Base-by-base conservation (phyloP, 2,329 filamentous ascomycete species). In the Botryotinia narcissicola region DNA sequence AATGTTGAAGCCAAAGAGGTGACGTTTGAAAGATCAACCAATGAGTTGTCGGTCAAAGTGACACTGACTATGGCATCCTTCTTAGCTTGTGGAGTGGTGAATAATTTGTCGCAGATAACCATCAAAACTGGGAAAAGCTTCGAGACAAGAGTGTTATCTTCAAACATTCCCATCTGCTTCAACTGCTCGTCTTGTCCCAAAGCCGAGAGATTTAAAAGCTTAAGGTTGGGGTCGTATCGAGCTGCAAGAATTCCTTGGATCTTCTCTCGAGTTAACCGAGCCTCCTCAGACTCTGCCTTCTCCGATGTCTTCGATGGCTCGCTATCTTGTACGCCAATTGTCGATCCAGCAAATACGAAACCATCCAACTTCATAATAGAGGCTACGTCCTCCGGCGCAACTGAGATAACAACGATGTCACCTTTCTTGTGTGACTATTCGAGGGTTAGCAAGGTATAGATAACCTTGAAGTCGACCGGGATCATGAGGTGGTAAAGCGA, bases 101-200 rank as follows among this genome's bases (percentile, higher is more conserved):
- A 97, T 29, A 92, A 87, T 75, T 89, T 85, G 71, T 97, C 91
- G 81, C 93, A 94, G 64, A 98, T 90, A 74, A 89, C 90, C 93
- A 98, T 97, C 75, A 98, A 86, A 1, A 93, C 95, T 70, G 93
- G 93, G 83, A 98, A 98, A 75, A 97, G 93, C 82, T 98, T 99
- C n/a, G 77, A 75, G 18, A 78, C 76, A 5, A 91, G 89, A 74
- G 87, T 88, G 74, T 85, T 89, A 75, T 90, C 88, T 81, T 97
- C 94, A 79, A 68, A 62, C 95, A 92, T 67, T 54, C 93, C 93
- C 82, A 94, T 90, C 60, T 88, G 86, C 71, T 90, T 85, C 7
- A 98, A 87, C 73, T 91, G 88, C 2, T 89, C 84, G 78, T 98
- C 95, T 66, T 88, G 85, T 46, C 88, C 91, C 16, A 98, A 88